Evolutionary conservation across 1,284 basidiomycete species (phyloP).

Genomic region (Puccinia coronata): DNA sequence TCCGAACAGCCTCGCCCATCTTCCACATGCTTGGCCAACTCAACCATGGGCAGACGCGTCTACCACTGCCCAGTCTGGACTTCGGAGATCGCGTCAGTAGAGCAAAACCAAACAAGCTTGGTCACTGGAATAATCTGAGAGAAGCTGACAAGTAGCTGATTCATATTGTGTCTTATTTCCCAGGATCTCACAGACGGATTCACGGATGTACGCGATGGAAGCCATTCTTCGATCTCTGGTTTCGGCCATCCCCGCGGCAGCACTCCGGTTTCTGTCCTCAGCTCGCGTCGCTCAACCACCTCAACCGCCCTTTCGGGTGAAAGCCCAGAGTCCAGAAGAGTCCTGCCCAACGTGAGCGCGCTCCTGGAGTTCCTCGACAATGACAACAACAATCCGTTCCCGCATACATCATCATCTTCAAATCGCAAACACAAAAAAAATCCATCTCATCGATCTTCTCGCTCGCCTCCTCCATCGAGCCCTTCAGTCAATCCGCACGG

Average conservation of each 20-base stretch:
- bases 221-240: conserved; percentile 42
- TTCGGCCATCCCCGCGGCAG: conserved; percentile 48
- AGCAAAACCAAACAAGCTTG: not conserved
- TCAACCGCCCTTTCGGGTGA: conserved; percentile 22
- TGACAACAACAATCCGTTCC: conserved; percentile 28
- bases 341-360: conserved; percentile 42
- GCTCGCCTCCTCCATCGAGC: conserved; percentile 7
- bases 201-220: conserved; percentile 25
- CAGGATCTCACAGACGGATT: conserved; percentile 48
- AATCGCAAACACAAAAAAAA: conserved; percentile 12
- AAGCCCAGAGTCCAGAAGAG: conserved; percentile 29
- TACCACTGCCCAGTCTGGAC: conserved; percentile 31
- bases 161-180: not conserved
- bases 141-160: not conserved
- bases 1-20: not conserved
- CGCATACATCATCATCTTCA: conserved; percentile 32
- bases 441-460: conserved; percentile 11
- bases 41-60: conserved; percentile 20
- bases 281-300: conserved; percentile 44
- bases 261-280: conserved; percentile 37
- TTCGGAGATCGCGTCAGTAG: conserved; percentile 37
- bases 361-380: conserved; percentile 36
- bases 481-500: not conserved
- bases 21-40: conserved; percentile 14
- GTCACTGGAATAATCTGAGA: too few species aligned